Percentiles rank a stretch among this genome's conserved stretches.
These are phyloP conservation scores for Plasmodium coatneyi DNA, from an alignment of 169 alveolate genomes.

Conservation along the genomic window DNA sequence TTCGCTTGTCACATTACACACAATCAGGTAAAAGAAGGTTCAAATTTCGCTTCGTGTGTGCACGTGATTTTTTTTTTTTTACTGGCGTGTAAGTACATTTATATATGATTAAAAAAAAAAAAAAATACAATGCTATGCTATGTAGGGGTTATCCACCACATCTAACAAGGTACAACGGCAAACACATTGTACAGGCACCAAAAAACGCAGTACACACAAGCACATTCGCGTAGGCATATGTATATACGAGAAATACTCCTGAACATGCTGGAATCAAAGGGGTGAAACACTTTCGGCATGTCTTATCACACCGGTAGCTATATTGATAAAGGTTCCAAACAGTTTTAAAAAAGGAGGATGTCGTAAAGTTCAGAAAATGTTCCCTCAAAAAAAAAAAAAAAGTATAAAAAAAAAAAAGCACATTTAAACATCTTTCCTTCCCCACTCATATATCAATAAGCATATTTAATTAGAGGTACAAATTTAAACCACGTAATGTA, in stretches of 20 bases:
- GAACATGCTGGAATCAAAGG: neutral
- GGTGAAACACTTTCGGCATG: neutral
- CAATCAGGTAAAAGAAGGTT: neutral
- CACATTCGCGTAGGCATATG: neutral
- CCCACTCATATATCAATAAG: neutral
- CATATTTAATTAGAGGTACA: constrained; percentile 9
- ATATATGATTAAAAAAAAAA: neutral
- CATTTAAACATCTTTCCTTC: neutral
- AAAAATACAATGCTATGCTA: neutral
- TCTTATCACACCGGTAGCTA: neutral
- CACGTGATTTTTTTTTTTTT: neutral
- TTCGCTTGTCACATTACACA: neutral
- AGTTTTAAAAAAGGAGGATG: neutral
- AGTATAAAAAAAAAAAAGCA: neutral
- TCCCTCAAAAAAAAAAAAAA: neutral
- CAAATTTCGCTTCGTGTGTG: neutral
- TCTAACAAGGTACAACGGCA: neutral
- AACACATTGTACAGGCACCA: neutral
- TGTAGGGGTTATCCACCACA: neutral
- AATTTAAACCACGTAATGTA: neutral
- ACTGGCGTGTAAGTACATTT: neutral
- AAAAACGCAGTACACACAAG: neutral
- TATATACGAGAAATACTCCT: neutral
- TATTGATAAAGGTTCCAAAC: neutral
- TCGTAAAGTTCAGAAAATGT: neutral